Evolutionary conservation across 345 rosid genomes (phyloP).

Genomic region (Murraya paniculata): DNA sequence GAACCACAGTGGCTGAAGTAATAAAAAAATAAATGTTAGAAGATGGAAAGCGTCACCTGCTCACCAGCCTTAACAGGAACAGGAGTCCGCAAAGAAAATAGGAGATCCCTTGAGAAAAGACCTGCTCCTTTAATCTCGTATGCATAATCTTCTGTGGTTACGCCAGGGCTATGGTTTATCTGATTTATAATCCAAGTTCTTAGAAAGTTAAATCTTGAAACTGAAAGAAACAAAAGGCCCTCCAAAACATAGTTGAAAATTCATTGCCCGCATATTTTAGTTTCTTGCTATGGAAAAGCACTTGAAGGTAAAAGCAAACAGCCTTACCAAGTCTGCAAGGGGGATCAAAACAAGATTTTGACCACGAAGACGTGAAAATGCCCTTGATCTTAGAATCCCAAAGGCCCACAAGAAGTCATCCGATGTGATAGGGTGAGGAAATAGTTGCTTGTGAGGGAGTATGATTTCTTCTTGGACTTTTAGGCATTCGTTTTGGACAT

Average conservation of each 20-base stretch:
- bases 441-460: constrained; percentile 52
- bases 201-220: constrained; percentile 16
- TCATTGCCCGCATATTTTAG: background rate
- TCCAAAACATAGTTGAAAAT: background rate
- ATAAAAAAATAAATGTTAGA: constrained; percentile 6
- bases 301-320: background rate
- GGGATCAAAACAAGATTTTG: constrained; percentile 86
- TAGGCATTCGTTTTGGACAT: constrained; percentile 52
- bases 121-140: constrained; percentile 97
- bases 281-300: constrained; percentile 6
- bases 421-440: constrained; percentile 58
- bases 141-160: constrained; percentile 72
- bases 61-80: constrained; percentile 78
- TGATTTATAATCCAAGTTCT: constrained; percentile 27
- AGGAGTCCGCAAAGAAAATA: constrained; percentile 81
- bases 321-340: constrained; percentile 81
- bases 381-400: constrained; percentile 84
- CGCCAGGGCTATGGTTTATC: constrained; percentile 80
- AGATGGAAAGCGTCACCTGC: constrained; percentile 56
- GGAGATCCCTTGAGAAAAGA: constrained; percentile 79
- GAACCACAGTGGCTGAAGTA: background rate
- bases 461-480: constrained; percentile 68
- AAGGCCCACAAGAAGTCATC: constrained; percentile 88
- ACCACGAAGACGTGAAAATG: constrained; percentile 86
- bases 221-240: background rate